A percentile compares a stretch with the other conserved stretches of the same genome.
These are phyloP conservation scores for Geotrichum cucujoidarum DNA, from an alignment of 1,139 yeast species.

Conservation along the genomic window DNA sequence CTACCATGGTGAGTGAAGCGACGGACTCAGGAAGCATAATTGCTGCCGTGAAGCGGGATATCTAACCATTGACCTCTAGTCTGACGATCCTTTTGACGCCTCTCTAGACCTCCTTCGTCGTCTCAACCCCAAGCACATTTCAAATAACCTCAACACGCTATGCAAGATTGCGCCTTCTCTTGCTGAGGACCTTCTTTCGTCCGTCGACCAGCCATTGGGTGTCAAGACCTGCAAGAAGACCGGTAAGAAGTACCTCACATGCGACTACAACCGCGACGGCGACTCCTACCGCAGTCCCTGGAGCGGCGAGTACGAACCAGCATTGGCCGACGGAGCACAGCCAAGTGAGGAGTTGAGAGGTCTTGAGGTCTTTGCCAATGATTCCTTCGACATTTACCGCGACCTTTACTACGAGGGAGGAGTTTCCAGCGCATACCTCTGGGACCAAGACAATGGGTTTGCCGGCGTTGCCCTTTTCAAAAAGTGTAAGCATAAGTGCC, in stretches of 20 bases:
- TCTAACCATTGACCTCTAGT: too few relatives aligned
- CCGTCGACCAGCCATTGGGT: slow-evolving; percentile 81
- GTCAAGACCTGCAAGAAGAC: slow-evolving; percentile 52
- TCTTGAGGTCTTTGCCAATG: slow-evolving; percentile 77
- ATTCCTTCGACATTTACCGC: slow-evolving; percentile 86
- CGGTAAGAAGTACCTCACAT: slow-evolving; percentile 69
- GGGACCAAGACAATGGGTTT: slow-evolving; percentile 71
- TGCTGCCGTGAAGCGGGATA: too few relatives aligned
- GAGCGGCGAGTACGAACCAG: slow-evolving; percentile 75
- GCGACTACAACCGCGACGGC: slow-evolving; percentile 94
- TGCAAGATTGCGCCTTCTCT: slow-evolving; percentile 76
- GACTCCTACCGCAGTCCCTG: slow-evolving; percentile 92
- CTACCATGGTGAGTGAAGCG: slow-evolving; percentile 1
- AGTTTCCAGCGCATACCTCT: slow-evolving; percentile 79
- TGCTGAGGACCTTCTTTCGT: slow-evolving; percentile 80
- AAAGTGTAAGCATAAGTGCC: slow-evolving; percentile 45
- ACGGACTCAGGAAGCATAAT: too few relatives aligned
- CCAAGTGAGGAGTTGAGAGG: slow-evolving; percentile 67
- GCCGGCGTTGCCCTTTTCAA: slow-evolving; percentile 90
- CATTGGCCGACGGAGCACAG: slow-evolving; percentile 58
- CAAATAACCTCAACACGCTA: slow-evolving; percentile 57
- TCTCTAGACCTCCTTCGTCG: slow-evolving; percentile 84
- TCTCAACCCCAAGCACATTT: slow-evolving; percentile 68
- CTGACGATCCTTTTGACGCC: slow-evolving; percentile 74
- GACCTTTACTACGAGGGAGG: slow-evolving; percentile 96